A percentile compares a stretch with the other conserved stretches of the same genome.
Conservation (phyloP, 495 filamentous ascomycete genomes). For the Penicillium bovifimosum region DNA sequence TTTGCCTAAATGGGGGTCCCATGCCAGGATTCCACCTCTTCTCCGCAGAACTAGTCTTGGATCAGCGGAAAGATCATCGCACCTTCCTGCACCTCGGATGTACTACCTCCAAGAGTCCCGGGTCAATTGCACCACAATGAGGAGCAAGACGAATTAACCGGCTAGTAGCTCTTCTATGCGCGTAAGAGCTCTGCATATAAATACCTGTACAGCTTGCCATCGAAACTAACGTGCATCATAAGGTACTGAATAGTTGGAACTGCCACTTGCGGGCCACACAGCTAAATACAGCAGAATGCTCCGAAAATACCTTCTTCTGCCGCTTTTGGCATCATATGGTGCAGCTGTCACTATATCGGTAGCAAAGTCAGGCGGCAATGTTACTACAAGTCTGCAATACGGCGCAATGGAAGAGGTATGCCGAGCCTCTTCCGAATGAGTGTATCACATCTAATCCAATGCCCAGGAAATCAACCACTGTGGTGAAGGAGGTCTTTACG, state of each 20-base stretch:
- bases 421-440: background rate
- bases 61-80: slow-evolving; percentile 4
- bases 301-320: slow-evolving; percentile 21
- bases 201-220: background rate
- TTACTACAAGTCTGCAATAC: slow-evolving; percentile 48
- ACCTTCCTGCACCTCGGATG: background rate
- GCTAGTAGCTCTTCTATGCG: background rate
- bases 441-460: background rate
- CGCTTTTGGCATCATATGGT: slow-evolving; percentile 25
- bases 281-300: slow-evolving; percentile 19
- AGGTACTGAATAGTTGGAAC: background rate
- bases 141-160: background rate
- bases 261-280: background rate
- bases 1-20: slow-evolving; percentile 15
- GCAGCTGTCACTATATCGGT: slow-evolving; percentile 36
- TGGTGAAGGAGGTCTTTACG: slow-evolving; percentile 72
- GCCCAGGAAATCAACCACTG: slow-evolving; percentile 65
- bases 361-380: slow-evolving; percentile 46
- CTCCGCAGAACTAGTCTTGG: background rate
- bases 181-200: background rate
- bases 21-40: slow-evolving; percentile 2
- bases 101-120: background rate
- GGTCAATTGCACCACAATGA: background rate
- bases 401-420: slow-evolving; percentile 54
- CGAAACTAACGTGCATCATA: background rate